phyloP scores from a whole-genome alignment of 1,284 basidiomycete species.

The Apiotrichum laibachii region DNA sequence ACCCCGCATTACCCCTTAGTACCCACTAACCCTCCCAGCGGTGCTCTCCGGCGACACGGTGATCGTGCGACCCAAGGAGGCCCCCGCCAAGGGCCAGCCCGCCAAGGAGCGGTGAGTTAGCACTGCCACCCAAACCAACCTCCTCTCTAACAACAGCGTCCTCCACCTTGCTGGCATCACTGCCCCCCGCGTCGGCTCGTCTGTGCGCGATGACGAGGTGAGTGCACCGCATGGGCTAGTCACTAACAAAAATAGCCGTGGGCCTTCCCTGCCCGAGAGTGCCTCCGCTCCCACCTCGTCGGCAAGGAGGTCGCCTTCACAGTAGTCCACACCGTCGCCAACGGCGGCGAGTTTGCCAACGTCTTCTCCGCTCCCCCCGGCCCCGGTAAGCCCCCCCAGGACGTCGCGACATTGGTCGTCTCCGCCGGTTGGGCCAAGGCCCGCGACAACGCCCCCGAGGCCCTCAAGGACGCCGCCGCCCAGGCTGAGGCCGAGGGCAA shows the following conservation, averaged over 20 bases:
- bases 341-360: slow-evolving; percentile 49
- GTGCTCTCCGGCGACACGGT: slow-evolving; percentile 86
- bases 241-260: slow-evolving; percentile 62
- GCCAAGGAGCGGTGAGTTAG: slow-evolving; percentile 74
- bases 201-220: slow-evolving; percentile 81
- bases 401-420: slow-evolving; percentile 75
- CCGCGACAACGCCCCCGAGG: slow-evolving; percentile 74
- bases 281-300: slow-evolving; percentile 75
- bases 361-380: slow-evolving; percentile 47
- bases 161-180: slow-evolving; percentile 79
- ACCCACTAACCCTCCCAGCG: slow-evolving; percentile 55
- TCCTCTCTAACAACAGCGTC: slow-evolving; percentile 60
- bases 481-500: slow-evolving; percentile 73
- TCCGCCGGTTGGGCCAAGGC: slow-evolving; percentile 86
- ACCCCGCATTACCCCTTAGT: too few species aligned
- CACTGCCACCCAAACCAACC: not conserved
- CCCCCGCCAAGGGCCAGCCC: slow-evolving; percentile 73
- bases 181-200: slow-evolving; percentile 75
- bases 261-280: slow-evolving; percentile 92
- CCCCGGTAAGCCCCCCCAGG: slow-evolving; percentile 54
- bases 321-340: slow-evolving; percentile 44
- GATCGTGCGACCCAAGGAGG: slow-evolving; percentile 67
- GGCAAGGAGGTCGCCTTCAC: slow-evolving; percentile 68
- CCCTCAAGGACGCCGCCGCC: slow-evolving; percentile 58
- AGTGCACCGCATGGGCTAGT: slow-evolving; percentile 20